These are phyloP conservation scores for Astraeus odoratus DNA, from an alignment of 768 basidiomycete genomes.

Conservation along the genomic window DNA sequence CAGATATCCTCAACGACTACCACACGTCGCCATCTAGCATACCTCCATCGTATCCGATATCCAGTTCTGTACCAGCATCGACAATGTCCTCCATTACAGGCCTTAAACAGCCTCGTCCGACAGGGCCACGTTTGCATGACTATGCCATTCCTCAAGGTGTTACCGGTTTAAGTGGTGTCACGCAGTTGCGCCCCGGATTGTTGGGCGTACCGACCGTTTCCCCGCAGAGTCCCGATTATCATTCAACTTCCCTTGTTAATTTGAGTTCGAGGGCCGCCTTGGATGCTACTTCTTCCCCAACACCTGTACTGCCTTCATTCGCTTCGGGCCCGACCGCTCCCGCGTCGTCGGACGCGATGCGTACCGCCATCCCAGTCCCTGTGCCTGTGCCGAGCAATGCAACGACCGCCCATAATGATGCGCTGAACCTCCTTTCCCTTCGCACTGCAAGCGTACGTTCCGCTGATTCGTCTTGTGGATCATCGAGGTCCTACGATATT, in stretches of 20 bases:
- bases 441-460: slow-evolving; percentile 18
- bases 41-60: slow-evolving; percentile 25
- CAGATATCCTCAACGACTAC: slow-evolving; percentile 12
- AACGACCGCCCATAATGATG: slow-evolving; percentile 16
- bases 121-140: slow-evolving; percentile 61
- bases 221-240: not conserved
- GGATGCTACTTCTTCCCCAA: not conserved
- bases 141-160: slow-evolving; percentile 43
- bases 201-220: slow-evolving; percentile 33
- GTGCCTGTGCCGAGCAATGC: slow-evolving; percentile 28
- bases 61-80: slow-evolving; percentile 47
- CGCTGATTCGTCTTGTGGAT: slow-evolving; percentile 24
- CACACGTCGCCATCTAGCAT: slow-evolving; percentile 9
- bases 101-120: slow-evolving; percentile 19
- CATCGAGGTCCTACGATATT: slow-evolving; percentile 23
- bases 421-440: slow-evolving; percentile 21
- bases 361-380: slow-evolving; percentile 24
- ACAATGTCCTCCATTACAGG: slow-evolving; percentile 19
- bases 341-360: not conserved
- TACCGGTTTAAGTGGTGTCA: slow-evolving; percentile 33
- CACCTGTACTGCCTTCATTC: not conserved
- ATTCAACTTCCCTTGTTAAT: not conserved
- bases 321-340: not conserved
- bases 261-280: not conserved
- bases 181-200: slow-evolving; percentile 54